A percentile compares a stretch with the other conserved stretches of the same genome.
These are phyloP conservation scores for Tylopilus felleus DNA, from an alignment of 768 basidiomycete species.

Conservation along the genomic window DNA sequence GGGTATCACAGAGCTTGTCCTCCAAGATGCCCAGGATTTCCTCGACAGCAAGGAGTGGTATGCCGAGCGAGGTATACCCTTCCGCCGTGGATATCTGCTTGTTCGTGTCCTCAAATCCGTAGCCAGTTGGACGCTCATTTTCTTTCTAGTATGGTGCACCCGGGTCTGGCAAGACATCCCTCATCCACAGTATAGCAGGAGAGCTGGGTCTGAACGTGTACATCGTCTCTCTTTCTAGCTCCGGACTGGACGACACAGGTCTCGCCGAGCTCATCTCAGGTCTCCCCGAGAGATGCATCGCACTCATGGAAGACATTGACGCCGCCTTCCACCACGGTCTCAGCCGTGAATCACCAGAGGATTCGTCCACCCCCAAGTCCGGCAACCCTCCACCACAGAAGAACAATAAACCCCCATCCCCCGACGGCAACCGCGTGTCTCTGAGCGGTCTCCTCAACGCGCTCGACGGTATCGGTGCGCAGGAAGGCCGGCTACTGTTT, in stretches of 20 bases:
- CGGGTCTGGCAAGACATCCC: slow-evolving; percentile 75
- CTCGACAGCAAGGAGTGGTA: slow-evolving; percentile 71
- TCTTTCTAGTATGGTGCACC: slow-evolving; percentile 59
- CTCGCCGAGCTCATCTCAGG: slow-evolving; percentile 56
- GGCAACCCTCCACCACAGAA: neutral
- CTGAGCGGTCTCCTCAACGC: slow-evolving; percentile 75
- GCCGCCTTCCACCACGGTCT: slow-evolving; percentile 59
- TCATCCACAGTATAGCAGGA: slow-evolving; percentile 76
- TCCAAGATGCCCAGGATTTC: slow-evolving; percentile 72
- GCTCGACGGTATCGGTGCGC: slow-evolving; percentile 76
- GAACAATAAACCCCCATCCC: neutral
- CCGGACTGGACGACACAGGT: slow-evolving; percentile 58
- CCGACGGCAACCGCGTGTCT: slow-evolving; percentile 41
- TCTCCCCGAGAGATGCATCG: slow-evolving; percentile 69
- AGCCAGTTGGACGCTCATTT: neutral
- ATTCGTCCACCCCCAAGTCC: neutral
- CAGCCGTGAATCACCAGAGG: slow-evolving; percentile 27
- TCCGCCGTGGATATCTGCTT: slow-evolving; percentile 76
- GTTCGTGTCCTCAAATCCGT: slow-evolving; percentile 23
- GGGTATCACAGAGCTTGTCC: slow-evolving; percentile 59
- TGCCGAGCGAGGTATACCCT: slow-evolving; percentile 71
- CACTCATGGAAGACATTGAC: slow-evolving; percentile 84
- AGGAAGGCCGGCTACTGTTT: slow-evolving; percentile 79
- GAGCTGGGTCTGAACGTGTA: slow-evolving; percentile 74
- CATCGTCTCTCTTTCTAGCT: slow-evolving; percentile 62